Base-by-base conservation (phyloP, 495 filamentous ascomycete species). In the Chaetomidium leptoderma region DNA sequence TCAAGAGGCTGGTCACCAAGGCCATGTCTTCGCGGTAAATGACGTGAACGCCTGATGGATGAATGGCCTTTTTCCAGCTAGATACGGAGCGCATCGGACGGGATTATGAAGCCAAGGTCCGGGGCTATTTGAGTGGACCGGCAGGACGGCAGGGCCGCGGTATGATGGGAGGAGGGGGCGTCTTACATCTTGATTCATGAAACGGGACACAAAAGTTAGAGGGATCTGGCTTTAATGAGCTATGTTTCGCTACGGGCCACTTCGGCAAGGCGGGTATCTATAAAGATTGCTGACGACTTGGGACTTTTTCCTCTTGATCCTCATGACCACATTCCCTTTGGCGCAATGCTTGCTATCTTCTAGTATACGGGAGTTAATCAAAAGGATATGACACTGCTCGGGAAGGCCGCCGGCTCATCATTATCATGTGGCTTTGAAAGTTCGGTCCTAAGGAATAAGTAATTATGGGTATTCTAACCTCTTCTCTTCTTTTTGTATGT, bases 1-100 rank as follows among this genome's bases (percentile, higher is more conserved):
- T 99, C 49, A 99, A 99, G 91, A 80, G 93, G 67, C 80, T 95
- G 61, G 91, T 99, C 55, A 99, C 93, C 70, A 97, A 97, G 83
- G 92, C 91, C 64, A 93, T 93, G 88, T 80, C 89, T 57, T 90
- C 89, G 63, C 85, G 89, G 72, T 93, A 89, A 83, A 78, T 64
- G 49, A 55, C 37, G 62, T 65, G 57, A n/a, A 56, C 47, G 48
- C 61, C 53, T 59, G 60, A 66, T 64, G 57, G 53, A 60, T 61
- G 66, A 9, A 67, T 65, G 63, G 40, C 64, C 59, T 65, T 69
- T 64, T 60, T 59, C 59, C 66, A 64, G 62, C 62, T 64, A 60
- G 63, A 63, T 49, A 66, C 57, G 17, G 70, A 71, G 59, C 62
- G 66, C 40, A 61, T 63, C 53, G 51, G 57, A 57, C 45, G 51